Evolutionary conservation across 2,329 filamentous ascomycete species (phyloP).

Genomic region (Aureobasidium sp.): DNA sequence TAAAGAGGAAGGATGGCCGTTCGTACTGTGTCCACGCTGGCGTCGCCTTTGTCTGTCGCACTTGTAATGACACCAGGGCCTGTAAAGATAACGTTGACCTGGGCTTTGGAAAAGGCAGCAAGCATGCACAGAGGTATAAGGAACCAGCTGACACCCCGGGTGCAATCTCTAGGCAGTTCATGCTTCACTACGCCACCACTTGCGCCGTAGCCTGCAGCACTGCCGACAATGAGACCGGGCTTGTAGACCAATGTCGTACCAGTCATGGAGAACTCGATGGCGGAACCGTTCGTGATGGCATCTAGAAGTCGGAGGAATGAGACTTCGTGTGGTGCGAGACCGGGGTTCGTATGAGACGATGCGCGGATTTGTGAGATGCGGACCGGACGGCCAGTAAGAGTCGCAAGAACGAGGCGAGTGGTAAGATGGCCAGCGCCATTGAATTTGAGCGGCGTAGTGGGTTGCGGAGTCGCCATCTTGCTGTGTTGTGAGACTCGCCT

Average conservation of each 20-base stretch:
- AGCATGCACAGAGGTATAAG: constrained; percentile 81
- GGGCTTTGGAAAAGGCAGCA: constrained; percentile 85
- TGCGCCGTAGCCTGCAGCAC: constrained; percentile 66
- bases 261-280: constrained; percentile 92
- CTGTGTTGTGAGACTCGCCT: not conserved
- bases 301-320: constrained; percentile 94
- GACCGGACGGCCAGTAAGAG: constrained; percentile 79
- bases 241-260: constrained; percentile 89
- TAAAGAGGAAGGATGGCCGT: constrained; percentile 88
- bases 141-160: constrained; percentile 83
- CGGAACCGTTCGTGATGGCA: constrained; percentile 86
- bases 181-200: constrained; percentile 71
- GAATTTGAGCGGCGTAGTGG: constrained; percentile 43
- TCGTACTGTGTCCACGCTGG: constrained; percentile 87
- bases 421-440: constrained; percentile 77
- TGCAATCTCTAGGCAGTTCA: constrained; percentile 67
- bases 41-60: constrained; percentile 73
- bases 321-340: constrained; percentile 85
- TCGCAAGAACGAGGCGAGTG: constrained; percentile 79
- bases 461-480: constrained; percentile 13
- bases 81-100: constrained; percentile 82
- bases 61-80: constrained; percentile 90
- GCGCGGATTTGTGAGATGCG: constrained; percentile 93
- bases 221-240: constrained; percentile 85
- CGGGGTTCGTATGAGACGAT: constrained; percentile 75